phyloP scores from a whole-genome alignment of 2,329 filamentous ascomycete species.

The Fusarium tuaranense region DNA sequence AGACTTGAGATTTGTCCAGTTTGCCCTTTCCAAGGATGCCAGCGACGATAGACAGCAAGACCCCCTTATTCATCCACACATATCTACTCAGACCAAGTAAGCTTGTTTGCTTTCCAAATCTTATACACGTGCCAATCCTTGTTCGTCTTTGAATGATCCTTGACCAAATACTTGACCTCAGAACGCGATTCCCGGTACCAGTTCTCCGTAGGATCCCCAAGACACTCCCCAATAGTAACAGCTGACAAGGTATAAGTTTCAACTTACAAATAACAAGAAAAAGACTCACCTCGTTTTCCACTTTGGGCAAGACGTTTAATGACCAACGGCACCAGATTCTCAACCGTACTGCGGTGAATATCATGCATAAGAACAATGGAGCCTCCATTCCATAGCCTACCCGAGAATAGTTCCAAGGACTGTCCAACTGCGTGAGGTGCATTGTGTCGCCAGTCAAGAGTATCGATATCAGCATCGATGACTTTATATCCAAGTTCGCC shows the following conservation, averaged over 20 bases:
- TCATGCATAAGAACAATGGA: slow-evolving; percentile 63
- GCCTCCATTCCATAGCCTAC: slow-evolving; percentile 41
- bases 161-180: background rate
- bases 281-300: slow-evolving; percentile 15
- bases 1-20: background rate
- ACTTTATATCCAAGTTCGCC: slow-evolving; percentile 60
- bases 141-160: background rate
- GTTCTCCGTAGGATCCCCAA: slow-evolving; percentile 18
- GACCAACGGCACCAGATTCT: slow-evolving; percentile 45
- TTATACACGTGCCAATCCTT: background rate
- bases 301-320: slow-evolving; percentile 12
- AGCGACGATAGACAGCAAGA: background rate
- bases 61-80: background rate
- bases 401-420: slow-evolving; percentile 48
- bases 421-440: slow-evolving; percentile 57
- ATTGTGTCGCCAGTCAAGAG: slow-evolving; percentile 65
- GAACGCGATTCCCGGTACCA: slow-evolving; percentile 20
- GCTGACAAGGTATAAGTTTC: background rate
- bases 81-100: background rate
- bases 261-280: fast-evolving
- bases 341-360: slow-evolving; percentile 56
- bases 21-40: background rate
- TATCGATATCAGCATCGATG: slow-evolving; percentile 66
- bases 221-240: slow-evolving; percentile 28
- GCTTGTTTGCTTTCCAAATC: background rate